Conservation (phyloP, 2,329 filamentous ascomycete genomes). For the Colletotrichum phormii region DNA sequence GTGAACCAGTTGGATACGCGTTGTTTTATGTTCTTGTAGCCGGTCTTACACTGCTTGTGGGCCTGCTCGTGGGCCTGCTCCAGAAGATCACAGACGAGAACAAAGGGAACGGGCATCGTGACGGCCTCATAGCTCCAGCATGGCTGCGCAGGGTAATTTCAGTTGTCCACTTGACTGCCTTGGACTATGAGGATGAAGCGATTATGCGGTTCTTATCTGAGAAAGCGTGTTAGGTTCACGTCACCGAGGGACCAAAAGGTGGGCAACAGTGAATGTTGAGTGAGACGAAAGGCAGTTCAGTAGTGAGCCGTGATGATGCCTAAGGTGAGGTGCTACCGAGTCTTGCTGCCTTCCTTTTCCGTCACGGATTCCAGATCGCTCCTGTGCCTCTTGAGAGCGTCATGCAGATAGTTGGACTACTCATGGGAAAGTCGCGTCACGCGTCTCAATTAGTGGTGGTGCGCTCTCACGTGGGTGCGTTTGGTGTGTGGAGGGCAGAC, state of each 20-base stretch:
- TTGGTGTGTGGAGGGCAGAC: background rate
- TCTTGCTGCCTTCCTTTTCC: background rate
- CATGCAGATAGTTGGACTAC: slow-evolving; percentile 7
- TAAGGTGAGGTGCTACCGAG: background rate
- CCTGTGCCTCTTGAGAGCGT: slow-evolving; percentile 28
- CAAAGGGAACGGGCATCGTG: slow-evolving; percentile 74
- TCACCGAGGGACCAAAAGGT: background rate
- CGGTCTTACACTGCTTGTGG: slow-evolving; percentile 57
- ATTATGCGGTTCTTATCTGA: background rate
- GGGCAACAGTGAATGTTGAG: background rate
- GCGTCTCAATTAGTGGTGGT: slow-evolving; percentile 16
- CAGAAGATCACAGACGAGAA: slow-evolving; percentile 79
- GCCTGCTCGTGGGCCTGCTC: slow-evolving; percentile 76
- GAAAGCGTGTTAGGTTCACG: background rate
- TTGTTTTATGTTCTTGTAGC: slow-evolving; percentile 44
- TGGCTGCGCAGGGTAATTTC: background rate
- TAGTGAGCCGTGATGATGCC: slow-evolving; percentile 3
- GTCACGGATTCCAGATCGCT: background rate
- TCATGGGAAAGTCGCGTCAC: slow-evolving; percentile 23
- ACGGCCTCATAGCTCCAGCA: background rate
- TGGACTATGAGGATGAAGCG: background rate
- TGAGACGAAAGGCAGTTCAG: background rate
- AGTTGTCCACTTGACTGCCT: no score
- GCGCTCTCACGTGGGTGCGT: background rate
- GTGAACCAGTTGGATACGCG: slow-evolving; percentile 76